Evolutionary conservation across 2,329 filamentous ascomycete species (phyloP).

Genomic region (Cadophora gregata): DNA sequence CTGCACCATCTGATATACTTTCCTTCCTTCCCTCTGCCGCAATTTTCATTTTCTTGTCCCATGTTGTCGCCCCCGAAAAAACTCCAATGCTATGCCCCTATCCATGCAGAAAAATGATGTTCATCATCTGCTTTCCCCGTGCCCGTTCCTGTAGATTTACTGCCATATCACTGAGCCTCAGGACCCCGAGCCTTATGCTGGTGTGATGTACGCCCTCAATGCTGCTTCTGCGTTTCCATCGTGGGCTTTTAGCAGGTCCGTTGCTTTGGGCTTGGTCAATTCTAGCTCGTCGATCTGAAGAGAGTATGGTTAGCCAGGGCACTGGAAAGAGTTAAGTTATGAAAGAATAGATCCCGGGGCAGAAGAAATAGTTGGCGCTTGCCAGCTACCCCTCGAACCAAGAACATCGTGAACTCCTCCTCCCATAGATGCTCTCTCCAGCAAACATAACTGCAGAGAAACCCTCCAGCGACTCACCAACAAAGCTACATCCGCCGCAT

Average conservation of each 20-base stretch:
- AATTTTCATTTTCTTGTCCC: no score
- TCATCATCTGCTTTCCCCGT: no score
- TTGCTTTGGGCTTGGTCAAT: slow-evolving; percentile 72
- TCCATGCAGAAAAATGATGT: slow-evolving; percentile 16
- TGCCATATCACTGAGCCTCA: no score
- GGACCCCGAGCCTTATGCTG: slow-evolving; percentile 30
- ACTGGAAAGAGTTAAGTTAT: not conserved
- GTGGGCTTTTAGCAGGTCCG: slow-evolving; percentile 73
- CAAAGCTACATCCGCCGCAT: slow-evolving; percentile 71
- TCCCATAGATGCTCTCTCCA: no score
- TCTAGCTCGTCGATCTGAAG: slow-evolving; percentile 74
- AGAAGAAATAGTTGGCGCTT: no score
- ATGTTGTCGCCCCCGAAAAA: not conserved
- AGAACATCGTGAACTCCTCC: not conserved
- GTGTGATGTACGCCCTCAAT: slow-evolving; percentile 63
- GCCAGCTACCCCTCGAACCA: no score
- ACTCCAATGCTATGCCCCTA: slow-evolving; percentile 37
- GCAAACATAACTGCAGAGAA: not conserved
- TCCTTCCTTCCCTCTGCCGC: no score
- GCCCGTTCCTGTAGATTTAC: no score
- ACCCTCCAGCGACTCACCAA: slow-evolving; percentile 57
- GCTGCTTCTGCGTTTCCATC: slow-evolving; percentile 74
- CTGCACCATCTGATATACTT: no score
- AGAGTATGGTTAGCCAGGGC: slow-evolving; percentile 16
- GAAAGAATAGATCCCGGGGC: not conserved